Base-by-base conservation (phyloP, 108 stramenopile species). In the Skeletonema tropicum region DNA sequence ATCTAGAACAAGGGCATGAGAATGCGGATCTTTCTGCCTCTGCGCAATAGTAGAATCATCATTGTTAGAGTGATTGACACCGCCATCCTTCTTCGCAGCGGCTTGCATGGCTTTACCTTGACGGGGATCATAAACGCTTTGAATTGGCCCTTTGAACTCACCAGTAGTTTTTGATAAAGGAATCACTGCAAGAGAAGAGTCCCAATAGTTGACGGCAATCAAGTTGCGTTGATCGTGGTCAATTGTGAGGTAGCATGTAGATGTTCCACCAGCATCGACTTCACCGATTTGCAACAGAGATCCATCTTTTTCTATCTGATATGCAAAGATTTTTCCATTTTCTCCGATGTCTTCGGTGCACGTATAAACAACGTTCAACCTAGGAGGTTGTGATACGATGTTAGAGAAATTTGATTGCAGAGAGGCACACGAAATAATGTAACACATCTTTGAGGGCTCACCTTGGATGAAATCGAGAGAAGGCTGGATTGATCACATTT, bases 191-290 rank as follows among this genome's bases (percentile, higher is more conserved):
- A 98, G 79, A 5, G 94, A 92, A 5, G 93, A 92, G 74, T 96
- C 89, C 97, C 97, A 98, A 69, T 97, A 98, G 83, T 98, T 98
- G 29, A 95, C 95, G 30, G 93, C 90, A 23, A 98, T 81, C 64
- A 97, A 65, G 75, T 97, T 82, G 61, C 82, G 78, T 55, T 84
- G 80, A 15, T 87, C 86, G 29, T 77, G 83, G 77, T 96, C 95
- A 57, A 98, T 92, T 32, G 96, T 97, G 39, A 98, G 73, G 76
- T 97, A 98, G 89, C 97, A 98, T 15, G 97, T 98, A 41, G 94
- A 95, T 23, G 90, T 93, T 41, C 95, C 95, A 42, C 90, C 90
- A 42, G 97, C 97, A 79, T 93, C 94, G 10, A 90, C 87, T 25
- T 36, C 33, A 41, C 72, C 79, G 11, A 94, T 79, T 68, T 90